These are phyloP conservation scores for Mycena vitilis DNA, from an alignment of 768 basidiomycete species.

Conservation along the genomic window DNA sequence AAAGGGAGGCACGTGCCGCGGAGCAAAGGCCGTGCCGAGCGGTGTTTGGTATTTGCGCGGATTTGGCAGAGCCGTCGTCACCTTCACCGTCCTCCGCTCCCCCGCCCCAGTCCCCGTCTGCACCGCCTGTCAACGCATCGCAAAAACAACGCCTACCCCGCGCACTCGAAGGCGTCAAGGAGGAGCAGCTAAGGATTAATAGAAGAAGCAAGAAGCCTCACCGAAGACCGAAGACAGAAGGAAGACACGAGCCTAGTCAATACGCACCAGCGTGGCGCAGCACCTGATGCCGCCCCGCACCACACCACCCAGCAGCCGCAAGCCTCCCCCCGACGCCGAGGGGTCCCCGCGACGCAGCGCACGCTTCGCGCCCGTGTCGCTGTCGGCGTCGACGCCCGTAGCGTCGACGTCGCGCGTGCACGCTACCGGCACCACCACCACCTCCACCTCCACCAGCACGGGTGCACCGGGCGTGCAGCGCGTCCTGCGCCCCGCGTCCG, in stretches of 20 bases:
- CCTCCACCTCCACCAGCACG: no score
- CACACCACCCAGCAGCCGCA: neutral
- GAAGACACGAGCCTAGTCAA: neutral
- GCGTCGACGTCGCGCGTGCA: constrained; percentile 12
- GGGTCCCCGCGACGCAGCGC: neutral
- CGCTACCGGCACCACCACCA: neutral
- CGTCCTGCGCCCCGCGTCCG: constrained; percentile 9
- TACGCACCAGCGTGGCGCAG: neutral
- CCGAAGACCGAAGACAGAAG: neutral
- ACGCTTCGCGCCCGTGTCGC: neutral
- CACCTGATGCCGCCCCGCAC: constrained; percentile 6
- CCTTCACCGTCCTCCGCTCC: neutral
- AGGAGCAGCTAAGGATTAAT: neutral
- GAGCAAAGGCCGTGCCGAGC: neutral
- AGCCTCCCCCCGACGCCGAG: neutral
- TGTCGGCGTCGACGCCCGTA: neutral
- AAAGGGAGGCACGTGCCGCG: neutral
- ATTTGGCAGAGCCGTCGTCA: neutral
- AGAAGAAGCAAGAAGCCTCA: neutral
- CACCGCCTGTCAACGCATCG: no score
- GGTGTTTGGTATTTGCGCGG: neutral
- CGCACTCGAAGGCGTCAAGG: no score
- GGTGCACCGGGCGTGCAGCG: neutral
- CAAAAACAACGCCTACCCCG: neutral
- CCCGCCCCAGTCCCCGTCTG: neutral